These are phyloP conservation scores for Phanerochaete carnosa DNA, from an alignment of 768 basidiomycete genomes.

Conservation along the genomic window DNA sequence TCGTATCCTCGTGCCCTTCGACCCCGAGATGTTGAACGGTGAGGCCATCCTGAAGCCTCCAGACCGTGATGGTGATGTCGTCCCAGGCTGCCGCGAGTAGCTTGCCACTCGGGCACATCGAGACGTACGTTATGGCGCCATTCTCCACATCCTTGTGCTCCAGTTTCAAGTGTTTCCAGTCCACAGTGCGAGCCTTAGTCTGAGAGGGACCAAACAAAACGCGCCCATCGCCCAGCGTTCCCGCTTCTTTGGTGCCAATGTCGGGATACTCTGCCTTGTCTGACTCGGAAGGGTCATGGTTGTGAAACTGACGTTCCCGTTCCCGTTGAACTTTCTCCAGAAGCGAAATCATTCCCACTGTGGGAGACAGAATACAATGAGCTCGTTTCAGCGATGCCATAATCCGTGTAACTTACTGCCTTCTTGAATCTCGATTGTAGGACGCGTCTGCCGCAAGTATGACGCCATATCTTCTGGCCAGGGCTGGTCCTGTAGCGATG, in stretches of 20 bases:
- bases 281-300: neutral
- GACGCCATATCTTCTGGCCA: neutral
- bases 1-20: slow-evolving; percentile 12
- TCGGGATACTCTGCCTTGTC: neutral
- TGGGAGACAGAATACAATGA: too few relatives aligned
- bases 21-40: neutral
- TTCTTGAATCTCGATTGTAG: neutral
- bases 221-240: neutral
- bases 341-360: slow-evolving; percentile 1
- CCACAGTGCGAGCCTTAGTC: neutral
- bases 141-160: slow-evolving; percentile 1
- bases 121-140: slow-evolving; percentile 5
- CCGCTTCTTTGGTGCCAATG: neutral
- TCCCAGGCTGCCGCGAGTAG: slow-evolving; percentile 23
- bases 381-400: neutral
- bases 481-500: neutral
- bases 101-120: slow-evolving; percentile 22
- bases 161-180: slow-evolving; percentile 8
- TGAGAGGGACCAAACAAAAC: neutral
- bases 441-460: neutral
- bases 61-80: slow-evolving; percentile 24
- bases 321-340: neutral
- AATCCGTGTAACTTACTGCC: neutral
- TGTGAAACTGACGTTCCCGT: neutral
- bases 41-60: slow-evolving; percentile 20